Percentiles rank a stretch among this genome's conserved stretches.
Evolutionary conservation across 495 filamentous ascomycete species (phyloP).

Genomic region (Baudoinia panamericana): DNA sequence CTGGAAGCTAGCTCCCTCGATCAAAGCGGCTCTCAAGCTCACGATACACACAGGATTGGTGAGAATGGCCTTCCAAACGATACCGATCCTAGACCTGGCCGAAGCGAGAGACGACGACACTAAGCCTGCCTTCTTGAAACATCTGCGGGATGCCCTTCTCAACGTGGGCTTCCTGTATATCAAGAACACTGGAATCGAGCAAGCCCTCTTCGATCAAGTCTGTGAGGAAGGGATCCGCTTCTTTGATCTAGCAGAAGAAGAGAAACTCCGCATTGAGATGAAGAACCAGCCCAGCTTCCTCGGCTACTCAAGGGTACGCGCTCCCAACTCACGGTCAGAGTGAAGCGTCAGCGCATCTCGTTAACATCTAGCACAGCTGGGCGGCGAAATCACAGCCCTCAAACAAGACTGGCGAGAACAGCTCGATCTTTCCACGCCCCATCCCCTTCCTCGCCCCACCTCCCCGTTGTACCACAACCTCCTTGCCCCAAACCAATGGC

Average conservation of each 20-base stretch:
- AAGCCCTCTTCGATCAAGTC: constrained; percentile 52
- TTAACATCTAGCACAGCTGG: constrained; percentile 19
- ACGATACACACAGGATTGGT: too few species aligned
- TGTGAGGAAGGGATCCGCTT: constrained; percentile 56
- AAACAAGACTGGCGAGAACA: constrained; percentile 64
- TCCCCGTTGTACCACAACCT: constrained; percentile 70
- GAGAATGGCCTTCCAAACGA: constrained; percentile 50
- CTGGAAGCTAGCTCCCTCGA: too few species aligned
- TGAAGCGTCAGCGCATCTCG: too few species aligned
- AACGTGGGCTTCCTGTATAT: constrained; percentile 92
- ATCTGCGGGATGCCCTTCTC: constrained; percentile 66
- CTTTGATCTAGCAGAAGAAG: constrained; percentile 69
- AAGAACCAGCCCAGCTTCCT: constrained; percentile 48
- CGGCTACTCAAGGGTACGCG: constrained; percentile 28
- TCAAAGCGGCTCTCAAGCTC: too few species aligned
- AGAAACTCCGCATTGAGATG: constrained; percentile 80
- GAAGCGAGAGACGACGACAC: constrained; percentile 48
- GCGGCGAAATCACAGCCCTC: constrained; percentile 32
- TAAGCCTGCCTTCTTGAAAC: constrained; percentile 58
- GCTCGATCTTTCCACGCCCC: constrained; percentile 73
- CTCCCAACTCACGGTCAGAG: too few species aligned
- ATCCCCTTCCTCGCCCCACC: constrained; percentile 46
- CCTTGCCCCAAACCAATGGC: constrained; percentile 85
- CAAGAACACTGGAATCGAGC: constrained; percentile 63
- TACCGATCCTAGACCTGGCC: constrained; percentile 73